Conservation (phyloP, 139 green algal genomes). For the Chlorella sp. region DNA sequence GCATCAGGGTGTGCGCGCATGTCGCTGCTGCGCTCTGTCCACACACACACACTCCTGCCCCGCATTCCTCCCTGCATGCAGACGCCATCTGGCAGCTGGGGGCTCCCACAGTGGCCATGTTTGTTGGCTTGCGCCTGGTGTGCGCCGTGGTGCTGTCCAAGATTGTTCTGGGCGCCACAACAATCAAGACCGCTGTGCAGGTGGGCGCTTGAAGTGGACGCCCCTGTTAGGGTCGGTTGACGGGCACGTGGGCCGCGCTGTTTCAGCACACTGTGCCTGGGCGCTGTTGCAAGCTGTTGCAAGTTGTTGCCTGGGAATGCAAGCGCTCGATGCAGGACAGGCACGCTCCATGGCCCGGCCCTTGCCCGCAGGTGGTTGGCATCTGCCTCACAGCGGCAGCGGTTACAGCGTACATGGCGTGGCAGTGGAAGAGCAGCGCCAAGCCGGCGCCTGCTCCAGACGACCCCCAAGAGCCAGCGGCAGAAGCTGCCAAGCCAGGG, state of each 20-base stretch:
- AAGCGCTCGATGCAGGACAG: too few species aligned
- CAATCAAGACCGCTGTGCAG: neutral
- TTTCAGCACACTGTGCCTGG: neutral
- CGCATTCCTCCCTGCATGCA: neutral
- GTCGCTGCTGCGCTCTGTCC: too few species aligned
- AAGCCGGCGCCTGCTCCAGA: neutral
- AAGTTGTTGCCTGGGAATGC: too few species aligned
- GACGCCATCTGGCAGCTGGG: neutral
- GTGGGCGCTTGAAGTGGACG: neutral
- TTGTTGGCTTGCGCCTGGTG: neutral
- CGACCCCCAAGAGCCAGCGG: too few species aligned
- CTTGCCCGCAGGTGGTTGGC: neutral
- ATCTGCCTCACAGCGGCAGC: neutral
- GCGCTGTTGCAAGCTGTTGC: too few species aligned
- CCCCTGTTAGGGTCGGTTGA: too few species aligned
- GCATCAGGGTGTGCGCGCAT: too few species aligned
- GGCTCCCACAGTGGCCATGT: neutral
- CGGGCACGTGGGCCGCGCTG: too few species aligned
- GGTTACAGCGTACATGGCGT: neutral
- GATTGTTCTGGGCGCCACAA: neutral
- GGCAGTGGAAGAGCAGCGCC: neutral
- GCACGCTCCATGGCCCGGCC: neutral
- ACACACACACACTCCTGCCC: neutral
- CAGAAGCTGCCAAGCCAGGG: too few species aligned
- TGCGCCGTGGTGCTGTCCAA: neutral